Percentiles rank a stretch among this genome's conserved stretches.
Conservation (phyloP, 106 monocot genomes). For the Vanilla planifolia region DNA sequence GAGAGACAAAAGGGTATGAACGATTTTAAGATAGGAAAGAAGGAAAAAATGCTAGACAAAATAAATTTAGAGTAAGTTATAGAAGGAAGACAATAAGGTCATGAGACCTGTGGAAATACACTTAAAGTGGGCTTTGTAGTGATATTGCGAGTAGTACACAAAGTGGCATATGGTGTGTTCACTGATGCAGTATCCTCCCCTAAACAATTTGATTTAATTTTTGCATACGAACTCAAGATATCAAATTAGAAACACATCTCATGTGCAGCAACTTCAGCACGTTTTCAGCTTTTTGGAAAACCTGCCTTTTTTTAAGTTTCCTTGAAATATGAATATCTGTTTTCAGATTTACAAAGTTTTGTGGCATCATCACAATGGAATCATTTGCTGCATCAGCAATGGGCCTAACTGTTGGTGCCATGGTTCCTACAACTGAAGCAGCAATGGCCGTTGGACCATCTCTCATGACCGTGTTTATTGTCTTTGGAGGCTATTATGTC, state of each 20-base stretch:
- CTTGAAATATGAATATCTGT: background rate
- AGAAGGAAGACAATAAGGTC: no score
- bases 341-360: constrained; percentile 82
- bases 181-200: no score
- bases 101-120: no score
- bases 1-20: no score
- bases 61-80: no score
- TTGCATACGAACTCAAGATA: no score
- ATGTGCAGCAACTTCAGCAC: background rate
- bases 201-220: no score
- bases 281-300: background rate
- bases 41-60: no score
- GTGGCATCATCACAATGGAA: constrained; percentile 79
- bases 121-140: no score
- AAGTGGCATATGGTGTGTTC: no score
- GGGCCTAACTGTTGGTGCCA: constrained; percentile 95
- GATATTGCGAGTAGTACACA: no score
- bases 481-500: constrained; percentile 97
- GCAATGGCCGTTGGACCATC: constrained; percentile 99
- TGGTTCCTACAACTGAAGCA: constrained; percentile 94
- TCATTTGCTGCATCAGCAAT: constrained; percentile 98
- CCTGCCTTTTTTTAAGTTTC: background rate
- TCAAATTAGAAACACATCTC: background rate
- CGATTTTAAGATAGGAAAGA: no score
- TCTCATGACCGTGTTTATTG: constrained; percentile 97